Conservation (phyloP, 176 grass and related monocot genomes). For the Olyra latifolia region DNA sequence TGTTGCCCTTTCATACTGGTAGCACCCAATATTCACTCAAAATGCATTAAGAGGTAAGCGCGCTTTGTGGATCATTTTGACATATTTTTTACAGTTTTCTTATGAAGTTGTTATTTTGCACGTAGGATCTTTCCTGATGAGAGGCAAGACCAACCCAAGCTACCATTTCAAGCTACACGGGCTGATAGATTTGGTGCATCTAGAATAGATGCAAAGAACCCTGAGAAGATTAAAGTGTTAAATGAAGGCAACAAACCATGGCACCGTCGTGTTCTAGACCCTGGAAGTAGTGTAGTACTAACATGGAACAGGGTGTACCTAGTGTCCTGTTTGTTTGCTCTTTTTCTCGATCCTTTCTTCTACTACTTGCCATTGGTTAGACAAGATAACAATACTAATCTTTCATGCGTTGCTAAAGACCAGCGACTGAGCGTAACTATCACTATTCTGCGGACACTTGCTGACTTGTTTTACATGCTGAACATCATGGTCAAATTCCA, state of each 20-base stretch:
- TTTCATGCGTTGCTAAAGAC: conserved; percentile 58
- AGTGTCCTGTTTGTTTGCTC: conserved; percentile 62
- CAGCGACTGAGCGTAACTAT: conserved; percentile 37
- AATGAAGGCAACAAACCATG: conserved; percentile 41
- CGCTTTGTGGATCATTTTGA: neutral
- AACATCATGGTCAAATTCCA: conserved; percentile 73
- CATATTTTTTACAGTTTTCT: neutral
- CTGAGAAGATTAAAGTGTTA: conserved; percentile 47
- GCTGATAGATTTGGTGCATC: conserved; percentile 47
- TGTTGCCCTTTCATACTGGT: neutral
- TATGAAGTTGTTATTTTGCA: neutral
- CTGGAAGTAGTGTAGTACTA: conserved; percentile 52
- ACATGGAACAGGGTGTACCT: conserved; percentile 83
- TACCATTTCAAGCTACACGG: conserved; percentile 39
- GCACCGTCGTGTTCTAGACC: conserved; percentile 58
- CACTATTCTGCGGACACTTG: conserved; percentile 58
- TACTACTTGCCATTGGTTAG: conserved; percentile 61
- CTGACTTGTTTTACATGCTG: conserved; percentile 75
- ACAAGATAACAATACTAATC: neutral
- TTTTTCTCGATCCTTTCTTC: conserved; percentile 84
- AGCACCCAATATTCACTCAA: neutral
- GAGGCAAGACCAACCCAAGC: conserved; percentile 50
- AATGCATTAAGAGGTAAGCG: neutral
- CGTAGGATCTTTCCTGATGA: conserved; percentile 86
- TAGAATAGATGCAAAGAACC: conserved; percentile 39